Conservation (phyloP, 164 flowering plant genomes). For the Macadamia integrifolia region DNA sequence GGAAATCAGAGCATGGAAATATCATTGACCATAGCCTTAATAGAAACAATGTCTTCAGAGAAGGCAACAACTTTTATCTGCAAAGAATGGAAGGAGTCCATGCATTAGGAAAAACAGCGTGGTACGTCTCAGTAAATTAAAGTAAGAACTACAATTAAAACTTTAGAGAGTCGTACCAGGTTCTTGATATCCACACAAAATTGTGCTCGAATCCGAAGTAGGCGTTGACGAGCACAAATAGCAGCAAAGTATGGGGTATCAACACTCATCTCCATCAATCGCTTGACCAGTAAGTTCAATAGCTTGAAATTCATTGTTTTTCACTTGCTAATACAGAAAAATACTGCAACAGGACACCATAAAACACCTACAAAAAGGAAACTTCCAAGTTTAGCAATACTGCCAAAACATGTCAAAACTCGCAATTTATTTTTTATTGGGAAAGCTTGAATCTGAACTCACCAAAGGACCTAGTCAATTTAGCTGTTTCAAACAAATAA, state of each 20-base stretch:
- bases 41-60: conserved; percentile 71
- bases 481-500: too few relatives aligned
- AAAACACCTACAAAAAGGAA: conserved; percentile 58
- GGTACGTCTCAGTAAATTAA: neutral
- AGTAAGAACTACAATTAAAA: conserved; percentile 5
- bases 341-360: conserved; percentile 83
- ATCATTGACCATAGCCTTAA: conserved; percentile 92
- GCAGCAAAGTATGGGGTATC: conserved; percentile 92
- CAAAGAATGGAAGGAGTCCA: conserved; percentile 8
- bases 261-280: conserved; percentile 80
- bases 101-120: conserved; percentile 3
- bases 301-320: conserved; percentile 65
- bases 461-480: too few relatives aligned
- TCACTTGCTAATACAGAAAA: conserved; percentile 70
- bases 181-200: conserved; percentile 63
- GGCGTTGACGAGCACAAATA: conserved; percentile 86
- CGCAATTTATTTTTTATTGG: too few relatives aligned
- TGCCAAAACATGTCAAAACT: too few relatives aligned
- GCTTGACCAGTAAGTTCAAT: conserved; percentile 72
- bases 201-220: conserved; percentile 46
- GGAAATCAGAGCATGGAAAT: conserved; percentile 95
- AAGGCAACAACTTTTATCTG: conserved; percentile 84
- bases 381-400: neutral
- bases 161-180: conserved; percentile 38
- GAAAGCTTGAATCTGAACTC: too few relatives aligned